A percentile compares a stretch with the other conserved stretches of the same genome.
phyloP scores from a whole-genome alignment of 345 rosid species.

The Psidium friedrichsthalianum region DNA sequence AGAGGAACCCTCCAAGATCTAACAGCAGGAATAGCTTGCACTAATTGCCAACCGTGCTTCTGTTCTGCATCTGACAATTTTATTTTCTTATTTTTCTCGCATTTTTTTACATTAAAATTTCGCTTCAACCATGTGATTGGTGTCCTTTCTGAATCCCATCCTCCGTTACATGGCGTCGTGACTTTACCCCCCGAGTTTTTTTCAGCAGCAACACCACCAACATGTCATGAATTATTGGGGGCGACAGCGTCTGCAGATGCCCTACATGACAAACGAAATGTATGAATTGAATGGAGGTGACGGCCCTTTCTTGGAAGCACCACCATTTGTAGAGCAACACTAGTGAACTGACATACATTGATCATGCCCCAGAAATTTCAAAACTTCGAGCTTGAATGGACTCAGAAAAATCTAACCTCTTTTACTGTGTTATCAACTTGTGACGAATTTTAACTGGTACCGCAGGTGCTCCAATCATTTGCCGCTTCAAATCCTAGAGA shows the following conservation, averaged over 20 bases:
- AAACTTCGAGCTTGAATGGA: background rate
- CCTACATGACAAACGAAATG: background rate
- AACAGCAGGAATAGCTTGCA: background rate
- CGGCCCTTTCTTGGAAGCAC: background rate
- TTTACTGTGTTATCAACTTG: background rate
- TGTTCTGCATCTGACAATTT: background rate
- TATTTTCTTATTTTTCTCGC: background rate
- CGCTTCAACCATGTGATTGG: constrained; percentile 1
- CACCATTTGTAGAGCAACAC: background rate
- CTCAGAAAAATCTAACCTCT: background rate
- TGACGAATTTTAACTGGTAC: background rate
- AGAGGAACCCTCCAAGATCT: constrained; percentile 10
- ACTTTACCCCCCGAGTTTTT: background rate
- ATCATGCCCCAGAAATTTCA: background rate
- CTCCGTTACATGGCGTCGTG: background rate
- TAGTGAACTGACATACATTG: background rate
- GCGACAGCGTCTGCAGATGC: background rate
- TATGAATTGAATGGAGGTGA: background rate
- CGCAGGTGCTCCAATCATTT: background rate
- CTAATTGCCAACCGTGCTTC: background rate
- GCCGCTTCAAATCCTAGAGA: background rate
- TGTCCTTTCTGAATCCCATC: background rate
- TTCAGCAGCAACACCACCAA: background rate
- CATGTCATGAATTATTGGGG: background rate
- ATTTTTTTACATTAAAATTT: background rate